Base-by-base conservation (phyloP, 192 early-diverging fungal species). In the Phycomyces nitens region DNA sequence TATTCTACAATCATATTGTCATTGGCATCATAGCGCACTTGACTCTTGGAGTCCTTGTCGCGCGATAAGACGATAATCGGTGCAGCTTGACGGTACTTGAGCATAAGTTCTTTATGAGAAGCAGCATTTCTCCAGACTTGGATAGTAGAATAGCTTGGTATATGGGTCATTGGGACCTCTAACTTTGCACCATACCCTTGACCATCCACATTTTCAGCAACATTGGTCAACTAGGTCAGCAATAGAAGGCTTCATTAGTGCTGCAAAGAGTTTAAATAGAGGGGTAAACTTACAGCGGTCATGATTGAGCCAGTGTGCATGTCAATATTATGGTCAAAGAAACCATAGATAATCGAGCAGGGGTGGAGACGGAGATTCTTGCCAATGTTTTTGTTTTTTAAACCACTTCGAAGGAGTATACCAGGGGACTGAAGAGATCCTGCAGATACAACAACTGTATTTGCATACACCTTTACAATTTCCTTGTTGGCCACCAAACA, bases 351-450 rank as follows among this genome's bases (percentile, higher is more conserved):
- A 53, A 80, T 55, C 29, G 60, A 52, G 26, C 73, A 78, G n/a
- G 91, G 91, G 58, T 93, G 89, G 14, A 89, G 68, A 29, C 69
- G 62, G 42, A 93, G 72, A 65, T 90, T 71, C 10, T 76, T 62
- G 38, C 91, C 91, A 71, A 93, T 87, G 72, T 89, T 65, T 22
- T 75, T 73, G 68, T 90, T 91, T 53, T 77, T 83, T 51, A 93
- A 69, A 44, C 87, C 88, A 62, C 81, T 85, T 21, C 85, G 74
- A 23, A 70, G 62, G 49, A 93, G 61, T 1, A 91, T 52, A 23
- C 82, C 81, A 7, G 91, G 89, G 0, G 84, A 79, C 64, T 88
- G 72, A 40, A 93, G 72, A 3, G 85, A 82, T 2, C 91, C 89
- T 38, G 75, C 75, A 41, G 80, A 66, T 15, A 83, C 70, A 40